Percentiles rank a stretch among this genome's conserved stretches.
These are phyloP conservation scores for Arthroderma uncinatum DNA, from an alignment of 2,329 filamentous ascomycete genomes.

Conservation along the genomic window DNA sequence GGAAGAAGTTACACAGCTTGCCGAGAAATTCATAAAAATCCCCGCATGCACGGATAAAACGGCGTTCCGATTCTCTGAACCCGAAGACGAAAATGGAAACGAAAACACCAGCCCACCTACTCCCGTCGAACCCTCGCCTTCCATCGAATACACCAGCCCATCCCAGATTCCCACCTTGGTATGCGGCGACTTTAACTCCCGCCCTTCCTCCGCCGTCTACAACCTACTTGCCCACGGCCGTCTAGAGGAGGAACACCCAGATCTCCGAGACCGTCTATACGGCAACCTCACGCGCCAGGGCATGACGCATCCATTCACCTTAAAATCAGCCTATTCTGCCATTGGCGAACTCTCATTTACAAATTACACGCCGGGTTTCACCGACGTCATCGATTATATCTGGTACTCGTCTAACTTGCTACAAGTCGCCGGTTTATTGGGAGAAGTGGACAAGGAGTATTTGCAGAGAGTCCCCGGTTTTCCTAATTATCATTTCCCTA, in stretches of 20 bases:
- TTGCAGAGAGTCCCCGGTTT: conserved; percentile 80
- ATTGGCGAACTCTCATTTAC: conserved; percentile 85
- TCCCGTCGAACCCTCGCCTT: conserved; percentile 57
- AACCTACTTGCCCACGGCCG: conserved; percentile 75
- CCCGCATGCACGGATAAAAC: conserved; percentile 72
- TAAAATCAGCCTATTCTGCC: conserved; percentile 79
- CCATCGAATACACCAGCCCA: conserved; percentile 73
- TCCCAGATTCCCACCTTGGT: conserved; percentile 83
- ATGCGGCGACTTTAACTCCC: conserved; percentile 94
- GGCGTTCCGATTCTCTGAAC: conserved; percentile 41
- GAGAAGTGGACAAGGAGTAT: conserved; percentile 75
- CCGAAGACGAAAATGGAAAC: conserved; percentile 28
- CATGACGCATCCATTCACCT: conserved; percentile 85
- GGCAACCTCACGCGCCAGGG: conserved; percentile 87
- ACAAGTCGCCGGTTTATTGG: conserved; percentile 71
- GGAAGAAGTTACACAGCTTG: conserved; percentile 77
- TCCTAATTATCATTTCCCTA: conserved; percentile 88
- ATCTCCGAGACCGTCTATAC: conserved; percentile 72
- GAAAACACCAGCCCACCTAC: conserved; percentile 36
- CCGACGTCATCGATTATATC: conserved; percentile 88
- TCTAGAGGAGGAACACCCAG: conserved; percentile 65
- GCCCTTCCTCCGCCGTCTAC: conserved; percentile 75
- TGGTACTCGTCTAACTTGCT: conserved; percentile 92
- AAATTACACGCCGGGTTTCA: conserved; percentile 92
- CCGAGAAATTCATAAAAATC: conserved; percentile 72